Evolutionary conservation across 116 monocot genomes (phyloP), one percentile per base, ranked within the genome.

Genomic region (Trichopus zeylanicus): DNA sequence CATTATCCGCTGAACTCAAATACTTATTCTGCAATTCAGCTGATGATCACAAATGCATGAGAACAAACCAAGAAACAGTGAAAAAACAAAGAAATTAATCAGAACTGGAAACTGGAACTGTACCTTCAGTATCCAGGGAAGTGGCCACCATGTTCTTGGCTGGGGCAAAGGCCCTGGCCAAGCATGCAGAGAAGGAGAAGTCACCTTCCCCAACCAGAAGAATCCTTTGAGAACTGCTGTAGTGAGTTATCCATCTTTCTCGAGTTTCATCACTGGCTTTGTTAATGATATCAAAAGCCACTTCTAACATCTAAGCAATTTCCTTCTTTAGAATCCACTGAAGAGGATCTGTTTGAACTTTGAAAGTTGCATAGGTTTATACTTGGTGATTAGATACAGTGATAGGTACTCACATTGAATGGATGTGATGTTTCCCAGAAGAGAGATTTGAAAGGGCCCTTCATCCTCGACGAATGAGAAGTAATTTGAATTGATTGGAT

Each of bases 61-160:
- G 24, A 1, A 25, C 8, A 38, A 25, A 15, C 5, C 23, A 12
- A n/a, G n/a, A 0, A n/a, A 59, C 3, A 39, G 13, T 20, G 8
- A 33, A 8, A 4, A 33, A 5, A 8, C 32, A 33, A 8, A 33
- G n/a, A 33, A 33, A 33, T 7, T 11, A 42, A 42, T 33, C 59
- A 59, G 22, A 2, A 12, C 5, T 26, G 11, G 19, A 15, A 3
- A 9, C 46, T 48, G 1, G 19, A 47, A 4, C 46, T 6, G 28
- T 49, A 72, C 73, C 73, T 66, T 61, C 6, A 9, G 31, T 29
- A 42, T 73, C 73, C 3, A 54, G 32, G 8, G 73, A 73, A 63
- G 71, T 72, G 29, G 71, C 64, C 0, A 73, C 66, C 60, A 73
- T 66, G 47, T 56, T 31, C 30, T 37, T 38, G 58, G 58, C 58